Evolutionary conservation across 345 rosid genomes (phyloP), one percentile per base, ranked within the genome.

Genomic region (Euphorbia pulcherrima): DNA sequence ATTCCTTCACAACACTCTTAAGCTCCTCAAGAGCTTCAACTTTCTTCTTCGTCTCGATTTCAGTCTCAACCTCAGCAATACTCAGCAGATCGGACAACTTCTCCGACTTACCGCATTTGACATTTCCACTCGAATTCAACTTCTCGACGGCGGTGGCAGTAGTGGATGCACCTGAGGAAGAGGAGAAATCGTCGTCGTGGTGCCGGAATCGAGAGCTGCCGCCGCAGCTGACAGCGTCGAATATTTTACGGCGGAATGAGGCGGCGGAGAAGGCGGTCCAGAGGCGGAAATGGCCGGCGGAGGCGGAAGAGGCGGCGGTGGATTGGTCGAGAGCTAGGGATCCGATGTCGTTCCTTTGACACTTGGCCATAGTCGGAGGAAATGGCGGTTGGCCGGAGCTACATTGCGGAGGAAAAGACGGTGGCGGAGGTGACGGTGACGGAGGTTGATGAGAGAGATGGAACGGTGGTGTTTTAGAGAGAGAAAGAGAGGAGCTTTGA

Each of bases 211-310:
- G 82, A 13, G 89, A 83, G 71, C 87, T 78, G 8, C 89, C 87
- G 12, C 97, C 97, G 71, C 98, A 93, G 77, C 94, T 83, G 12
- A 93, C 81, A 37, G 92, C 92, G 64, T 84, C 80, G 59, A 86
- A 70, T 73, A 93, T 72, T 72, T 79, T 82, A 23, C 90, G 83
- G 61, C 96, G 89, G 78, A 92, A 82, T 57, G 95, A 44, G 51
- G 96, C 61, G 60, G 78, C 83, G 53, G 90, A 86, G 82, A 87
- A 85, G 14, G 84, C 72, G 16, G 75, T 72, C 89, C 96, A 92
- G 55, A 75, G 79, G 1, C 92, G 84, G 84, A 74, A 80, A 40
- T 84, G 86, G 47, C 70, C 21, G 57, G 67, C 62, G 47, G 71
- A 64, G 65, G 80, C 39, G 75, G 84, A 3, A 56, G 63, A 33